These are phyloP conservation scores for Delphinella strobiligena DNA, from an alignment of 2,329 filamentous ascomycete genomes.

Conservation along the genomic window DNA sequence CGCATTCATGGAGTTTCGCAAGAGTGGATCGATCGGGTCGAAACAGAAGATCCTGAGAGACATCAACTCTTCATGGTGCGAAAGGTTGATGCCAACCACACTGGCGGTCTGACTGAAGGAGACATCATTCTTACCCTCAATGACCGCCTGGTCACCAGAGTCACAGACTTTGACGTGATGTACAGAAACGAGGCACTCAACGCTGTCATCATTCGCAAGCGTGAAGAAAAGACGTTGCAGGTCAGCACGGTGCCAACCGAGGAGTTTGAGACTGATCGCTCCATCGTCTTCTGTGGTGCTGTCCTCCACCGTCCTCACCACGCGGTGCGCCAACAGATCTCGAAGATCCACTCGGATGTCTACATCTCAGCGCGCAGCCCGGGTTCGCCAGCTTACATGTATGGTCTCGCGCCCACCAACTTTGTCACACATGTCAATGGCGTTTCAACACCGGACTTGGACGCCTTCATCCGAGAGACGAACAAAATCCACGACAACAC, in stretches of 20 bases:
- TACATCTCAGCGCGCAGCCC: constrained; percentile 83
- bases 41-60: constrained; percentile 75
- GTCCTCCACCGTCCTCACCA: constrained; percentile 89
- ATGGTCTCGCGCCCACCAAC: constrained; percentile 88
- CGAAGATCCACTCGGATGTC: constrained; percentile 88
- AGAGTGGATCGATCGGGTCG: constrained; percentile 87
- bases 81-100: constrained; percentile 60
- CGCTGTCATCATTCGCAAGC: constrained; percentile 75
- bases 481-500: constrained; percentile 89
- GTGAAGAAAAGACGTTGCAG: constrained; percentile 62
- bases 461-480: constrained; percentile 68
- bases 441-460: constrained; percentile 67
- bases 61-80: constrained; percentile 98
- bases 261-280: constrained; percentile 83
- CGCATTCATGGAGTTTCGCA: constrained; percentile 95
- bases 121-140: constrained; percentile 90
- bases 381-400: constrained; percentile 76
- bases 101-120: constrained; percentile 67
- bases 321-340: constrained; percentile 93
- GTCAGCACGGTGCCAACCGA: constrained; percentile 79
- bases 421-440: constrained; percentile 97
- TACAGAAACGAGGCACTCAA: constrained; percentile 77
- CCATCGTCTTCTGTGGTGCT: constrained; percentile 89
- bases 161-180: constrained; percentile 91
- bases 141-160: constrained; percentile 80